Base-by-base conservation (phyloP, 306 rosid genomes). In the Cyclanthera cordifolia region DNA sequence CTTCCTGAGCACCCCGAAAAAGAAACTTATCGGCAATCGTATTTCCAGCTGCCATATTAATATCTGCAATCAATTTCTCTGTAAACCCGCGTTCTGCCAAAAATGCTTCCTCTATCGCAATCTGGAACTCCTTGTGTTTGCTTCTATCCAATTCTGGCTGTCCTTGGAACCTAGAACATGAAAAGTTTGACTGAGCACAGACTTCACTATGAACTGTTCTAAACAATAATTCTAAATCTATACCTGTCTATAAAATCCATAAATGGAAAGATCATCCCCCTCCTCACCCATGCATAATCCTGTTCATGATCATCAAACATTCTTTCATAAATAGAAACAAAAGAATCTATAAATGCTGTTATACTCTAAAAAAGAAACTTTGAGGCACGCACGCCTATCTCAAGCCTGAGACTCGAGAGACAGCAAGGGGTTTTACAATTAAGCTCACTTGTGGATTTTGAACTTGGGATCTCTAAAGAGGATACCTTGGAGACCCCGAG, bases 201-300 rank as follows among this genome's bases (percentile, higher is more conserved):
- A 41, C 17, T 47, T 16, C 15, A 56, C 25, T 46, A 17, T 32
- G 64, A 78, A 72, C 54, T 17, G 49, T 69, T 32, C 10, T 23
- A 48, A 68, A 20, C 43, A 46, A 48, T 28, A 72, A 72, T 13
- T 48, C 17, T 28, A 72, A 30, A 72, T 30, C 53, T 43, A 67
- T 77, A 94, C 99, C 97, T 94, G 80, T 86, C 97, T 34, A 85
- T 75, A 74, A 67, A 81, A 78, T 94, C 97, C 83, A 79, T 71
- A 78, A 90, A 94, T 19, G 99, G 99, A 81, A 86, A 94, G 71
- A 94, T 88, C 83, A 77, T 86, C 75, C 95, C 99, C 72, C 83
- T 69, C 83, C 82, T 88, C 63, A 90, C 95, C 99, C 99, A 94
- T 48, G 97, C 99, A 81, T 90, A 94, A 83, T 94, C 99, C 99